A percentile compares a stretch with the other conserved stretches of the same genome.
Conservation (phyloP, 805 yeast genomes). For the Wickerhamomyces bisporus region DNA sequence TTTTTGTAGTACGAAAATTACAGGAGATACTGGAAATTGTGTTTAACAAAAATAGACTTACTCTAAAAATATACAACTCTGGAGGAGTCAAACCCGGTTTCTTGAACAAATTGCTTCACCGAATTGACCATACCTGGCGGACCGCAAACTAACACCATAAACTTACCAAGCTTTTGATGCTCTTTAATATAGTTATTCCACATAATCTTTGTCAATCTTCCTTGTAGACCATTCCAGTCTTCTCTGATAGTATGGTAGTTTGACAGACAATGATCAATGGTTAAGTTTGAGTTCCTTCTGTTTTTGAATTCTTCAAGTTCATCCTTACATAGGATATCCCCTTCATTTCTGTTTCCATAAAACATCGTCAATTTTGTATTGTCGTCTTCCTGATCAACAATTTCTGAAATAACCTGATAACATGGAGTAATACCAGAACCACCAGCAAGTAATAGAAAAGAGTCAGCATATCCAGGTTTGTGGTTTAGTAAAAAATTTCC, state of each 20-base stretch:
- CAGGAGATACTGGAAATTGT: no score
- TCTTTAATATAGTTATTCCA: conserved; percentile 45
- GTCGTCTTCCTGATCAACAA: conserved; percentile 62
- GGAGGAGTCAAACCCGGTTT: conserved; percentile 40
- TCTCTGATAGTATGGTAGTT: conserved; percentile 30
- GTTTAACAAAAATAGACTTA: no score
- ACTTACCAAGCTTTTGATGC: conserved; percentile 37
- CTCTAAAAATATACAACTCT: conserved; percentile 19
- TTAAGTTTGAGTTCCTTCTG: conserved; percentile 50
- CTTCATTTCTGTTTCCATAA: conserved; percentile 65
- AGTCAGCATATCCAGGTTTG: conserved; percentile 20
- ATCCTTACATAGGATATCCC: conserved; percentile 61
- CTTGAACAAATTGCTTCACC: conserved; percentile 42
- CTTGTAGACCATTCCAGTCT: conserved; percentile 50
- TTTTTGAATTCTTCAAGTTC: conserved; percentile 64
- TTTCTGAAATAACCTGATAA: conserved; percentile 65
- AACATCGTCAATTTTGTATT: conserved; percentile 51
- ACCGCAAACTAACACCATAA: conserved; percentile 62
- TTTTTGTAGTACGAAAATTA: no score
- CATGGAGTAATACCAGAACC: conserved; percentile 88
- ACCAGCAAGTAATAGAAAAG: conserved; percentile 59
- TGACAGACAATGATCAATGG: conserved; percentile 52
- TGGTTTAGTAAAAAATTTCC: conserved; percentile 53
- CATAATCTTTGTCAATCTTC: conserved; percentile 51
- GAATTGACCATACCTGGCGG: conserved; percentile 62